phyloP scores from a whole-genome alignment of 306 rosid genomes.

The Rubus idaeus region DNA sequence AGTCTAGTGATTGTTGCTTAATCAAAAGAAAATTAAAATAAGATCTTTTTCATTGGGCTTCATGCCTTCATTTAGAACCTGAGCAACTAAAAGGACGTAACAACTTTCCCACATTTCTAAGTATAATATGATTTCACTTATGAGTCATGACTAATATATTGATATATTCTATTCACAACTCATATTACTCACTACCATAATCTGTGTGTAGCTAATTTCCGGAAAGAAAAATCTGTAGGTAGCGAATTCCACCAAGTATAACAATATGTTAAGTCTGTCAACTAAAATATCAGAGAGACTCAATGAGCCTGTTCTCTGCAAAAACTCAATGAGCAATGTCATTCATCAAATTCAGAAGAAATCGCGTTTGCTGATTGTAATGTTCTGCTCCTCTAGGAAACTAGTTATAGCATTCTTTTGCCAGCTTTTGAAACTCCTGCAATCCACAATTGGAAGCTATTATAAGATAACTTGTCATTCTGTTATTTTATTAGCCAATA shows the following conservation, averaged over 20 bases:
- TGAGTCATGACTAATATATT: neutral
- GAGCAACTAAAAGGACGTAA: no score
- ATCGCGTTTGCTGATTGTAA: slow-evolving; percentile 73
- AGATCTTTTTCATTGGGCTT: neutral
- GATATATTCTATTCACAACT: neutral
- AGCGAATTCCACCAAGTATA: neutral
- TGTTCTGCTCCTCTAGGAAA: slow-evolving; percentile 58
- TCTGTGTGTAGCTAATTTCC: neutral
- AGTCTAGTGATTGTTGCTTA: no score
- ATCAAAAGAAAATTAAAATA: no score
- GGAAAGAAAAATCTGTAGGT: no score
- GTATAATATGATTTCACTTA: no score
- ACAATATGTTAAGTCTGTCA: neutral
- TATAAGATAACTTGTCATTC: neutral
- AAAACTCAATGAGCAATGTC: slow-evolving; percentile 2
- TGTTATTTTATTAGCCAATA: neutral
- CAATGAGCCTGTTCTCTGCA: slow-evolving; percentile 1
- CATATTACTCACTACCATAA: neutral
- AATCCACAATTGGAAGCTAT: slow-evolving; percentile 18
- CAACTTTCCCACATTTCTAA: no score
- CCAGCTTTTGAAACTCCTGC: slow-evolving; percentile 96
- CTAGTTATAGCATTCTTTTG: slow-evolving; percentile 83
- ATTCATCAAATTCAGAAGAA: slow-evolving; percentile 46
- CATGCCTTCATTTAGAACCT: neutral
- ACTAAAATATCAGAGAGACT: neutral